These are phyloP conservation scores for Gonapodya prolifera DNA, from an alignment of 192 early-diverging fungal species.

Conservation along the genomic window DNA sequence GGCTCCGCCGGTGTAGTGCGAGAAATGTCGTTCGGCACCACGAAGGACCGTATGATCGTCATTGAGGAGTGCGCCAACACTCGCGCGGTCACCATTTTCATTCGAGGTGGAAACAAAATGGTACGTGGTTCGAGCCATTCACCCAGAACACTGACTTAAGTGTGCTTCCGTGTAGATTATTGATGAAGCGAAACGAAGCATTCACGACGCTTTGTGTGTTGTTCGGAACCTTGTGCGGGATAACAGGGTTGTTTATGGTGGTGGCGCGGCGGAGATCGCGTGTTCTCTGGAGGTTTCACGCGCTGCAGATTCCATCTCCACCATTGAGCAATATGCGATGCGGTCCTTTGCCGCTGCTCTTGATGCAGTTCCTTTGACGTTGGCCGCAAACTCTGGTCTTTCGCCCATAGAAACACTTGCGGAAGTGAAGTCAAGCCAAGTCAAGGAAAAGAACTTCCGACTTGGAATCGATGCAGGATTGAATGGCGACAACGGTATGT, in stretches of 20 bases:
- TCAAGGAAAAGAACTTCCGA: constrained; percentile 66
- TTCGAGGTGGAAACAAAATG: constrained; percentile 99
- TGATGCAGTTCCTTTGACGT: constrained; percentile 81
- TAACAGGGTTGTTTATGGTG: constrained; percentile 98
- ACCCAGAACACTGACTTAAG: neutral
- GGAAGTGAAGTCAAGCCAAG: constrained; percentile 88
- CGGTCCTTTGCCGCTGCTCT: constrained; percentile 93
- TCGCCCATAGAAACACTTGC: constrained; percentile 94
- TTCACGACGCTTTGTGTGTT: constrained; percentile 98
- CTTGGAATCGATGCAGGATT: constrained; percentile 95
- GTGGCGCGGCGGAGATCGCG: constrained; percentile 94
- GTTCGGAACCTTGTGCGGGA: constrained; percentile 94
- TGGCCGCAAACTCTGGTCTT: constrained; percentile 96
- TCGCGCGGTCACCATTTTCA: constrained; percentile 91
- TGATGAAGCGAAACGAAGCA: constrained; percentile 94
- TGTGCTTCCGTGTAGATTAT: constrained; percentile 50
- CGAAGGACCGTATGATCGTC: constrained; percentile 97
- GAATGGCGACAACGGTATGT: constrained; percentile 67
- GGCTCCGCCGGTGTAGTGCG: constrained; percentile 89
- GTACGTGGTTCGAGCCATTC: constrained; percentile 15
- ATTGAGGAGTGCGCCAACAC: constrained; percentile 99
- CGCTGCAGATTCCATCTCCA: constrained; percentile 78
- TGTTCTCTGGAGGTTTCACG: constrained; percentile 86
- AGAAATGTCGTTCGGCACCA: constrained; percentile 92
- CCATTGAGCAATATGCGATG: constrained; percentile 99